Evolutionary conservation across 768 basidiomycete species (phyloP), one percentile per base, ranked within the genome.

Genomic region (Crucibulum laeve): DNA sequence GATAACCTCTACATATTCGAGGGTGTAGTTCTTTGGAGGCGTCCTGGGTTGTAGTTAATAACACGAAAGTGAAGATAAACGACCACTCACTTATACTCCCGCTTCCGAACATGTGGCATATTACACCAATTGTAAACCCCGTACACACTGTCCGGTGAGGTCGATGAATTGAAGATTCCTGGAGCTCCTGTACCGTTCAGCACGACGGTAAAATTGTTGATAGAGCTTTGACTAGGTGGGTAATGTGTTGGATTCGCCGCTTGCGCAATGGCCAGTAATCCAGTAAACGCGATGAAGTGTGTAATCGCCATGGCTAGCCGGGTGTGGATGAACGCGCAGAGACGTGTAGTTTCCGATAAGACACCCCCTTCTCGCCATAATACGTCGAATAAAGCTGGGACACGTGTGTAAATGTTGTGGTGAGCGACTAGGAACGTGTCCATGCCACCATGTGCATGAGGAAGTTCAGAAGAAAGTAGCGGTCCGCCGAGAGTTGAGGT

Each of bases 61-160:
- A 33, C 18, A 11, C 6, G 13, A 18, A 26, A 18, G 28, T 28
- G 21, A 24, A 18, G 11, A 19, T n/a, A 36, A 30, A 36, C 23
- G 21, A 4, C 14, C n/a, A 56, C 67, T 11, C 37, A 74, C 76
- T 63, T 65, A 57, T 76, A 76, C 52, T 74, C 73, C 44, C 48
- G 56, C 19, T 42, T 38, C 42, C 73, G 58, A 1, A 72, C 73
- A 59, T 76, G 76, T 2, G 76, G 74, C 76, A 77, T 76, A 47
- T 75, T 76, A 40, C 76, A 76, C 74, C 73, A 75, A 46, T 75
- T 75, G 44, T 74, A 76, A 15, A 54, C 56, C 0, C 73, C 74
- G 60, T 76, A 76, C 6, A 49, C 48, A 2, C 59, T 42, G 26
- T 68, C 52, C 1, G 73, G 67, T 5, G 66, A 68, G 5, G 43